Conservation (phyloP, 2,329 filamentous ascomycete genomes). For the Hymenoscyphus occultus region DNA sequence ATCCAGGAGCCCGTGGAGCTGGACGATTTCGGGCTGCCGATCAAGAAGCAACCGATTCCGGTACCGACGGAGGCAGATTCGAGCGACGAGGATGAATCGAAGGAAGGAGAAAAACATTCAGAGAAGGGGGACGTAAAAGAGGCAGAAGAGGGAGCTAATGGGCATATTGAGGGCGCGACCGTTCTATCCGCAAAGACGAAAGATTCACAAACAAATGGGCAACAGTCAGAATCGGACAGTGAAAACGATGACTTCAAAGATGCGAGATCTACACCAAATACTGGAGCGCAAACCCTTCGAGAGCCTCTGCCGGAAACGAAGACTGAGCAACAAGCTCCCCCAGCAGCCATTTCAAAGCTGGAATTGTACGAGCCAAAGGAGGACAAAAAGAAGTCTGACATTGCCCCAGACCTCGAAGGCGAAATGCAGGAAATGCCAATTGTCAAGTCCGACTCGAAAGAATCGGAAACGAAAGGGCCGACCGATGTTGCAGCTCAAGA, state of each 20-base stretch:
- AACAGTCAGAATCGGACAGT: conserved; percentile 36
- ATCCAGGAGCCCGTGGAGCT: conserved; percentile 42
- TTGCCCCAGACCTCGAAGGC: conserved; percentile 9
- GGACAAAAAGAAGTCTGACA: conserved; percentile 16
- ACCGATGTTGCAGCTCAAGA: conserved; percentile 8
- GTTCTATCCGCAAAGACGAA: conserved; percentile 14
- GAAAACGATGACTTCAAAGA: conserved; percentile 43
- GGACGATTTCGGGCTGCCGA: conserved; percentile 71
- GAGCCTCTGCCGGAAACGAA: conserved; percentile 19
- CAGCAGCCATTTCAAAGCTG: conserved; percentile 4
- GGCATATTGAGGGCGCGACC: conserved; percentile 11
- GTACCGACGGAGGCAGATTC: conserved; percentile 22
- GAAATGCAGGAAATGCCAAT: conserved; percentile 13
- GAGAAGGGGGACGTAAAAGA: not conserved
- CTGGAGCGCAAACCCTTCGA: conserved; percentile 18
- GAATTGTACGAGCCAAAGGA: conserved; percentile 13
- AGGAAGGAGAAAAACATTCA: conserved; percentile 3
- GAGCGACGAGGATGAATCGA: conserved; percentile 17
- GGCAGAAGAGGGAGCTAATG: conserved; percentile 15
- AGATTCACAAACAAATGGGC: conserved; percentile 21
- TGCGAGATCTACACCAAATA: conserved; percentile 36
- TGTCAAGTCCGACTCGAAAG: conserved; percentile 10
- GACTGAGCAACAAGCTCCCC: conserved; percentile 18
- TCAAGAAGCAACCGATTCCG: conserved; percentile 48
- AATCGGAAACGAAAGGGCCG: not conserved